Conservation (phyloP, 768 basidiomycete species). For the Termitomyces sp. region DNA sequence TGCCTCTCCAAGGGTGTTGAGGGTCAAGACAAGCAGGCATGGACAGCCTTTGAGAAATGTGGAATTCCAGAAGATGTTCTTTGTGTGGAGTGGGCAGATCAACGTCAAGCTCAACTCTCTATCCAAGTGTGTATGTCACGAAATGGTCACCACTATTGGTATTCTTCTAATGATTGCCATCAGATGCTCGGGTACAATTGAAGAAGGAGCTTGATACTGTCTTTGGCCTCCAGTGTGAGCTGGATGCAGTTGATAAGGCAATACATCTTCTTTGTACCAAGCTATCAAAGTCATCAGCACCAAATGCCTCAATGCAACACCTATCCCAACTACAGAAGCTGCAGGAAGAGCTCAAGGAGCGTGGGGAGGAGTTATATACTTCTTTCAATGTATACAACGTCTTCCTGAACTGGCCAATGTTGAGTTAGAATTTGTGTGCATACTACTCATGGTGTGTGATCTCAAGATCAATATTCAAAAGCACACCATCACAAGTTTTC, state of each 20-base stretch:
- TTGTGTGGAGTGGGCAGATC: slow-evolving; percentile 27
- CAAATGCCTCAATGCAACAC: no score
- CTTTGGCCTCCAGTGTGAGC: no score
- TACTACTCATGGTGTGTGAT: slow-evolving; percentile 25
- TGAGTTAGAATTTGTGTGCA: slow-evolving; percentile 24
- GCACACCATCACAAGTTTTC: slow-evolving; percentile 28
- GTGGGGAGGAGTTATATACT: slow-evolving; percentile 28
- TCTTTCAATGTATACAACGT: slow-evolving; percentile 32
- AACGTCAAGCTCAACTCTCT: slow-evolving; percentile 27
- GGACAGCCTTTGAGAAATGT: slow-evolving; percentile 14
- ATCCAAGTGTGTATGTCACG: neutral
- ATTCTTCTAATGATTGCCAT: neutral
- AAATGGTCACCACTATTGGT: neutral
- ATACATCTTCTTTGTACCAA: no score
- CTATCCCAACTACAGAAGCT: slow-evolving; percentile 13
- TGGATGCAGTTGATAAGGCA: no score
- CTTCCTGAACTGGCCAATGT: slow-evolving; percentile 28
- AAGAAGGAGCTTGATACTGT: neutral
- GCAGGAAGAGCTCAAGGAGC: slow-evolving; percentile 15
- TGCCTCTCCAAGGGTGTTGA: slow-evolving; percentile 14
- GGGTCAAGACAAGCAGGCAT: slow-evolving; percentile 11
- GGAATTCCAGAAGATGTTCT: slow-evolving; percentile 16
- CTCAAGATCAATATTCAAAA: slow-evolving; percentile 36
- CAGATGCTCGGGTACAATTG: neutral
- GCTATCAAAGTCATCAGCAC: no score